Conservation (phyloP, 2,329 filamentous ascomycete genomes). For the Neurospora crassa region DNA sequence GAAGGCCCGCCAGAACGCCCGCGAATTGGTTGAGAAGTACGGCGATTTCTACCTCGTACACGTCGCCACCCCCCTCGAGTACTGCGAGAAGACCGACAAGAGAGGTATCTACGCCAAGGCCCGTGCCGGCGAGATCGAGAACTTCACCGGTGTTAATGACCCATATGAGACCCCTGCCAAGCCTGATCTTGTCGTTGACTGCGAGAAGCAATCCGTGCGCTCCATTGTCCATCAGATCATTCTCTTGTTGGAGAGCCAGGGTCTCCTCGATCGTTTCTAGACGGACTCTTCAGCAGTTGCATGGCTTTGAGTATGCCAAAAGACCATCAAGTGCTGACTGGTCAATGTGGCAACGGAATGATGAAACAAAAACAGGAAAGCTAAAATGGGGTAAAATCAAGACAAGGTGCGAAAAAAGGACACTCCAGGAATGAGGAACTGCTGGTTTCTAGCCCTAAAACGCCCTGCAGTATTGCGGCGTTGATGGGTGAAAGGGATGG, state of each 20-base stretch:
- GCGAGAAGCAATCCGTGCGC: slow-evolving; percentile 78
- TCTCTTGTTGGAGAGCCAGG: slow-evolving; percentile 79
- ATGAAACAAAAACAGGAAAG: background rate
- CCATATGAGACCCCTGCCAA: slow-evolving; percentile 82
- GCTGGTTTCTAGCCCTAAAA: background rate
- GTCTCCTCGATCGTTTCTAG: slow-evolving; percentile 67
- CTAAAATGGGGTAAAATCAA: background rate
- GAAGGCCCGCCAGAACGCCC: slow-evolving; percentile 62
- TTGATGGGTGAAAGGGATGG: background rate
- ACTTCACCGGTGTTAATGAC: slow-evolving; percentile 96
- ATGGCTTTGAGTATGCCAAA: background rate
- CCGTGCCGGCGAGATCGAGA: slow-evolving; percentile 84
- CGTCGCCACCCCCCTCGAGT: slow-evolving; percentile 84
- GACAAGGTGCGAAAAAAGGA: background rate
- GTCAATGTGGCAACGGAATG: background rate
- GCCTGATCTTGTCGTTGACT: slow-evolving; percentile 75
- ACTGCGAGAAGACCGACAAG: slow-evolving; percentile 92
- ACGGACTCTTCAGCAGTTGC: background rate
- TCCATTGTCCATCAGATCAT: slow-evolving; percentile 97
- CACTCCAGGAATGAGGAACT: background rate
- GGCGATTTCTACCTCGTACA: slow-evolving; percentile 94
- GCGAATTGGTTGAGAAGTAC: slow-evolving; percentile 76
- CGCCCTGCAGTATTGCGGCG: background rate
- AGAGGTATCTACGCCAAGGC: slow-evolving; percentile 80
- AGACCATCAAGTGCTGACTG: background rate